Evolutionary conservation across 2,329 filamentous ascomycete species (phyloP).

Genomic region (Penicillium glabrum): DNA sequence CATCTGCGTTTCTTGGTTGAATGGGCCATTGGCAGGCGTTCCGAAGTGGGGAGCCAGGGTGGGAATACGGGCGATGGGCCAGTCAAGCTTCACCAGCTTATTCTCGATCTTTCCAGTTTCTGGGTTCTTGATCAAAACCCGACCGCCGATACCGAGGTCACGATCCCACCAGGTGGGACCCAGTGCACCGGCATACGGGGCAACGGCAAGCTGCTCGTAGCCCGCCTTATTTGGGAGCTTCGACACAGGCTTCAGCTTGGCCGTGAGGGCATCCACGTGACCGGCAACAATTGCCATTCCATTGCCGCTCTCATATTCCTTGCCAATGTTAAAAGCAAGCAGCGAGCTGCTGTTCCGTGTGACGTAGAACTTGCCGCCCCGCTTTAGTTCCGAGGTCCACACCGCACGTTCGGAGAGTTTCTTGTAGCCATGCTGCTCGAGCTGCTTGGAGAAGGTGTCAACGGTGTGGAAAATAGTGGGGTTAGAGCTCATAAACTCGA

Average conservation of each 20-base stretch:
- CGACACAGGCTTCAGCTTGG: conserved; percentile 87
- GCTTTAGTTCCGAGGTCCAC: conserved; percentile 71
- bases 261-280: conserved; percentile 89
- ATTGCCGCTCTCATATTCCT: conserved; percentile 77
- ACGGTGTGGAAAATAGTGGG: conserved; percentile 94
- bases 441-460: conserved; percentile 70
- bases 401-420: conserved; percentile 73
- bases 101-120: conserved; percentile 72
- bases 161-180: conserved; percentile 97
- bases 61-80: conserved; percentile 90
- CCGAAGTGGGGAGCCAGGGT: conserved; percentile 95
- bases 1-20: conserved; percentile 89
- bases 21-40: conserved; percentile 61
- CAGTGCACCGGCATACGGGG: conserved; percentile 85
- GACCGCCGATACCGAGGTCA: conserved; percentile 85
- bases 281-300: conserved; percentile 86
- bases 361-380: conserved; percentile 85
- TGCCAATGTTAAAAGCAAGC: conserved; percentile 82
- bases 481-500: conserved; percentile 82
- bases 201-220: conserved; percentile 85
- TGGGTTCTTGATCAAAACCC: conserved; percentile 77
- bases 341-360: conserved; percentile 82
- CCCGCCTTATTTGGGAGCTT: conserved; percentile 81
- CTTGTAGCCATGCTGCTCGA: conserved; percentile 70
- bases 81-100: conserved; percentile 85